Conservation (phyloP, 2,329 filamentous ascomycete species). For the Lachnellula subtilissima region DNA sequence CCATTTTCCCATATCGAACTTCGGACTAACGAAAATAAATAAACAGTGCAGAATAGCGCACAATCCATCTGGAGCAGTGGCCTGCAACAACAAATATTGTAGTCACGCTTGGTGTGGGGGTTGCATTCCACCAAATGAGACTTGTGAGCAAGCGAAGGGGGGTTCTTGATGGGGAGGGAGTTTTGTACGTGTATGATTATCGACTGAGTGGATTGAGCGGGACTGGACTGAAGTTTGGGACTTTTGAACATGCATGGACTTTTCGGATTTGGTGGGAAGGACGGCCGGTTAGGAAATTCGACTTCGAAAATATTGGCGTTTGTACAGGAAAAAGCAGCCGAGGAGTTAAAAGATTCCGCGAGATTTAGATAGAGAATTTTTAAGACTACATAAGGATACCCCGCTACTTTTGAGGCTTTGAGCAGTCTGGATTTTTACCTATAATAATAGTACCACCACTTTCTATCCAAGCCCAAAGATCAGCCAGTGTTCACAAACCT, state of each 20-base stretch:
- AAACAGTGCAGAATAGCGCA: neutral
- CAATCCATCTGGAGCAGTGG: neutral
- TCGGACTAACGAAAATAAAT: neutral
- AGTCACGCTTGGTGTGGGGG: neutral
- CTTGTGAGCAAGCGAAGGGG: neutral
- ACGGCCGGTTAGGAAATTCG: no score
- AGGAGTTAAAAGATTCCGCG: no score
- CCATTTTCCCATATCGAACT: neutral
- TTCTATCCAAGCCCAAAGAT: neutral
- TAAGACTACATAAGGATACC: neutral
- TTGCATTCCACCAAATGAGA: neutral
- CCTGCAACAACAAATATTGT: neutral
- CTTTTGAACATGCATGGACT: neutral
- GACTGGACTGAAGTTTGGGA: neutral
- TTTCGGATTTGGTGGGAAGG: no score
- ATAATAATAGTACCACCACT: neutral
- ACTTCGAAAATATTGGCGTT: neutral
- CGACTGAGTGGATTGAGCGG: neutral
- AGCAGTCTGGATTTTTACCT: neutral
- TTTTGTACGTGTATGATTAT: neutral
- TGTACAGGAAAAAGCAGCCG: neutral
- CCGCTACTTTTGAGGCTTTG: neutral
- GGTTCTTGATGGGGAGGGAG: neutral
- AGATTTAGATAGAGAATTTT: no score
- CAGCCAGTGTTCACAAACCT: neutral